Percentiles rank a stretch among this genome's conserved stretches.
phyloP scores from a whole-genome alignment of 345 rosid species.

The Brassica carinata region DNA sequence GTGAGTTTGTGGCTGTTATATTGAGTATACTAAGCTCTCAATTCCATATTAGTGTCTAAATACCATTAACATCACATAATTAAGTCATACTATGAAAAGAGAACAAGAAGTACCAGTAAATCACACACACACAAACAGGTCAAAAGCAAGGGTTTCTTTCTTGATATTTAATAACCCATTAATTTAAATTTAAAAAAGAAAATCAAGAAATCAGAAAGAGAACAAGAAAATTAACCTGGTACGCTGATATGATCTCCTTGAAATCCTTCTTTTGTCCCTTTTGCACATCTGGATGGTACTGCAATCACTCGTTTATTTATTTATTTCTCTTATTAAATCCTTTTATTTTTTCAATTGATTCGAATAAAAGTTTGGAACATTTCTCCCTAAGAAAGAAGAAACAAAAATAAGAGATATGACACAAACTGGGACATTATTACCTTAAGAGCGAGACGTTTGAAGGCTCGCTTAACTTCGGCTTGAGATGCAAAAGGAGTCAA shows the following conservation, averaged over 20 bases:
- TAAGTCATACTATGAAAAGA: not conserved
- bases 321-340: not conserved
- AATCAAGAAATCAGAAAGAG: not conserved
- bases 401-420: not conserved
- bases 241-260: constrained; percentile 43
- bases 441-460: constrained; percentile 45
- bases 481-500: constrained; percentile 39
- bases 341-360: not conserved
- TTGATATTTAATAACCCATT: not conserved
- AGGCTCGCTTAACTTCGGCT: constrained; percentile 38
- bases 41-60: not conserved
- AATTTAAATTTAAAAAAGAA: not conserved
- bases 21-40: not conserved
- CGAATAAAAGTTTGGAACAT: not conserved
- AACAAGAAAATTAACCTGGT: constrained; percentile 30
- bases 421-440: not conserved
- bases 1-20: not conserved
- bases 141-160: not conserved
- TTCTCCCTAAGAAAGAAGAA: not conserved
- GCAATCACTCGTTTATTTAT: not conserved
- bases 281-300: constrained; percentile 45
- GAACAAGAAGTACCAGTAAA: not conserved
- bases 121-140: not conserved
- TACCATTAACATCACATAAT: not conserved
- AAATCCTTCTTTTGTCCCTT: constrained; percentile 40